Base-by-base conservation (phyloP, 2,329 filamentous ascomycete species). In the Neonectria magnoliae region DNA sequence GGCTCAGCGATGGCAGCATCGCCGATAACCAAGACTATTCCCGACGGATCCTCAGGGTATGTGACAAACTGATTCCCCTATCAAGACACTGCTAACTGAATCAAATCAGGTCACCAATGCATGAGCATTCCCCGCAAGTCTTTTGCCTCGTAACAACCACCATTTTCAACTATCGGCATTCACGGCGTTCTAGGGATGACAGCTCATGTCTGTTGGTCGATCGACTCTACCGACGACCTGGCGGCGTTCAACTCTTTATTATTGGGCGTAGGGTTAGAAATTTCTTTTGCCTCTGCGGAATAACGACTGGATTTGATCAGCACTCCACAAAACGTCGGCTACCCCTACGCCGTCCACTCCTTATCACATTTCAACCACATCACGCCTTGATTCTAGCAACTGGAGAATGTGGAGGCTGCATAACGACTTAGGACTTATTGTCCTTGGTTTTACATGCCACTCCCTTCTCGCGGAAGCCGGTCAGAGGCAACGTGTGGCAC, bases 21-120 rank as follows among this genome's bases (percentile, higher is more conserved):
- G 95, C 94, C 57, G 95, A 98, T 79, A 97, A 98, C 81, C 90
- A 97, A 81, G 95, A 98, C 79, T 98, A 97, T 82, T 98, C 95
- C 68, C 90, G 95, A 82, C 92, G 93, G 82, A 98, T 98, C 80
- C 87, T 98, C 76, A 93, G 97, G 89, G 95, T 97, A 87, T 71
- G 88, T 82, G n/a, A 53, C 10, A 8, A 5, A n/a, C 18, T 5
- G 1, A 1, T 4, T 27, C 6, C 8, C 20, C 20, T 1, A 27
- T 31, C 22, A 50, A 2, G 8, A 18, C 20, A 18, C 18, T 48
- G 48, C 68, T 77, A 68, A 74, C 67, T 42, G 4, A 18, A 13
- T 14, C 7, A 7, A 3, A 13, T 7, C 14, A 88, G 86, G 86
- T 88, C 65, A 88, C 85, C 79, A 88, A 88, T 74, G 86, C 86